phyloP scores from a whole-genome alignment of 495 filamentous ascomycete species.

The Penicillium robsamsonii region DNA sequence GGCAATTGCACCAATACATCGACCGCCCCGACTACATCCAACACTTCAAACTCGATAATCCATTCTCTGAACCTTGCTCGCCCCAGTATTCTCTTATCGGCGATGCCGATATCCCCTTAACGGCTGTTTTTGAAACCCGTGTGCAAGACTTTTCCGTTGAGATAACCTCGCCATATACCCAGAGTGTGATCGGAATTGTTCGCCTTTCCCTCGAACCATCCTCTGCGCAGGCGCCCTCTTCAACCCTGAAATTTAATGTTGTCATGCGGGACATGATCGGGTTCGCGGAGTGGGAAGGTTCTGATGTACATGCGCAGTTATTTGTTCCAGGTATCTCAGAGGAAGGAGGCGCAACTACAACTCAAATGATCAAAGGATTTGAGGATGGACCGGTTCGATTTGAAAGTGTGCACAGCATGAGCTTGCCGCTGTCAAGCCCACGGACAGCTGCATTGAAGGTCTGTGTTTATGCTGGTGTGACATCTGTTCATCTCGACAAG shows the following conservation, averaged over 20 bases:
- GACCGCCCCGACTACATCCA: slow-evolving; percentile 91
- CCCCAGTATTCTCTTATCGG: slow-evolving; percentile 90
- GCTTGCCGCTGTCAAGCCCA: slow-evolving; percentile 81
- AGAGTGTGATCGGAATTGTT: slow-evolving; percentile 82
- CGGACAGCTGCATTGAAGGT: slow-evolving; percentile 74
- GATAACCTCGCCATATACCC: slow-evolving; percentile 88
- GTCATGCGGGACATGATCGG: slow-evolving; percentile 97
- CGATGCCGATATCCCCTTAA: slow-evolving; percentile 89
- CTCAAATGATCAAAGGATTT: slow-evolving; percentile 90
- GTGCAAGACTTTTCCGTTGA: slow-evolving; percentile 94
- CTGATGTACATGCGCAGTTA: slow-evolving; percentile 91
- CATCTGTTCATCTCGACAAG: slow-evolving; percentile 93
- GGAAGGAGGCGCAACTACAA: slow-evolving; percentile 88
- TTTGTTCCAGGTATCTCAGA: slow-evolving; percentile 92
- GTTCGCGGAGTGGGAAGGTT: slow-evolving; percentile 94
- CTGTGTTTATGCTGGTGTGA: slow-evolving; percentile 91
- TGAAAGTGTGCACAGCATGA: slow-evolving; percentile 98
- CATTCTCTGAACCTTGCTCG: slow-evolving; percentile 85
- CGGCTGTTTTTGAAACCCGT: slow-evolving; percentile 90
- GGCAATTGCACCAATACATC: slow-evolving; percentile 94
- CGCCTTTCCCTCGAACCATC: slow-evolving; percentile 91
- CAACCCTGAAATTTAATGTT: slow-evolving; percentile 95
- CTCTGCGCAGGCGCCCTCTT: slow-evolving; percentile 85
- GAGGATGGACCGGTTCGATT: slow-evolving; percentile 94
- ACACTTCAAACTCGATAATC: slow-evolving; percentile 58